Base-by-base conservation (phyloP, 441 rosid genomes). In the Dalechampia spathulata region DNA sequence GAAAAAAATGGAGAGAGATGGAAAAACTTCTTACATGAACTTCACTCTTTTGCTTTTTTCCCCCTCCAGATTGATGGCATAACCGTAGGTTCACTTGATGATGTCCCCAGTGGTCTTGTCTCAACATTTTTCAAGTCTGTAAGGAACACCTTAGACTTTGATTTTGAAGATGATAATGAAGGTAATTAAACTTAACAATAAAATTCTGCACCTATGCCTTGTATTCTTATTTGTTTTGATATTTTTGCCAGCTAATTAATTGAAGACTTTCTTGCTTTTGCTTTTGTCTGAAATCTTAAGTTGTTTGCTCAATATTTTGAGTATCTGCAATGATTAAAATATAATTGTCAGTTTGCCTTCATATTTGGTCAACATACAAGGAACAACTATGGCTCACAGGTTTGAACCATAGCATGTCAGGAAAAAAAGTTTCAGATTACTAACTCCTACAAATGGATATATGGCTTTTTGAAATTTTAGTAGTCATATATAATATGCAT, bases 101-200 rank as follows among this genome's bases (percentile, higher is more conserved):
- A 92, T 72, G 55, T 86, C 57, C 87, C 96, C 19, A 69, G 82
- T 61, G 82, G 60, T 43, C 75, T 88, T 54, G 74, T 86, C 61
- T 40, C 80, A 63, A 68, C 82, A 60, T 92, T 92, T 79, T 92
- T 92, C 71, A 80, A 83, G 75, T 83, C 98, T 50, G 60, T 92
- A 48, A 81, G 85, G 83, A 82, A 80, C 63, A 78, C 96, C 54
- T 69, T 92, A 68, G 98, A 92, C 80, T 92, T 92, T 72, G 96
- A 92, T 77, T 92, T 86, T 74, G 95, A 86, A 63, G 95, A 83
- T 75, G 91, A 80, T 37, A 80, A 83, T 62, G 95, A 84, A 86
- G 95, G 98, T 92, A 72, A 74, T 69, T 44, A 39, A 40, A 41
- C 49, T 42, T 44, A 49, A 9, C 13, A 4, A 27, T 19, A 34